Evolutionary conservation across 1,284 basidiomycete genomes (phyloP), one percentile per base, ranked within the genome.

Genomic region (Cystobasidiaceae sp.): DNA sequence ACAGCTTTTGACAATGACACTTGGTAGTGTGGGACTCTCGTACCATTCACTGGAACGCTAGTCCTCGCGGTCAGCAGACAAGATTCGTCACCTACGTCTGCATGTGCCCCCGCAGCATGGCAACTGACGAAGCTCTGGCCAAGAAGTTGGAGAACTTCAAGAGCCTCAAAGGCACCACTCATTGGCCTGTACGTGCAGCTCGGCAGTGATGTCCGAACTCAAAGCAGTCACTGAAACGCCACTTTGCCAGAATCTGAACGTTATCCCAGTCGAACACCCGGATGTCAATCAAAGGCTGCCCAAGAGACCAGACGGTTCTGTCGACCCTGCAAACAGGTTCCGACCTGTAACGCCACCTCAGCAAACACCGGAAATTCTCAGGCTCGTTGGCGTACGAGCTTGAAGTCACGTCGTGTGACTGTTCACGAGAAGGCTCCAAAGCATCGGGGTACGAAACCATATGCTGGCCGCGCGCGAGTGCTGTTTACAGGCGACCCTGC

Each of bases 1-100:
- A 50, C 48, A n/a, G n/a, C n/a, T n/a, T n/a, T 8, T 50, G 21
- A n/a, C 8, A 4, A 21, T 50, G 21, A 23, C 48, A 50, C n/a
- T n/a, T n/a, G n/a, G n/a, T n/a, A 28, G 48, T 67, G 8, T 67
- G 66, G 67, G 67, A 68, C 33, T 54, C 49, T 27, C 67, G 67
- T 1, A 60, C 57, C 5, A 43, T 66, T 9, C 67, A 68, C 30
- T 68, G 51, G 49, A 68, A 68, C 39, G 33, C 45, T 15, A 39
- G 61, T 27, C 67, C 67, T 9, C 56, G 39, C 13, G 67, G 45
- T 1, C 28, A 52, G 5, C 67, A 55, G 28, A 27, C 46, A 15
- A 61, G 67, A 27, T 55, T 61, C 13, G 67, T 58, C 21, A 52
- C 62, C 6, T 68, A 68, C 46, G 48, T 66, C 30, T 68, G 67